Conservation (phyloP, 2,329 filamentous ascomycete genomes). For the Aspergillus proliferans region DNA sequence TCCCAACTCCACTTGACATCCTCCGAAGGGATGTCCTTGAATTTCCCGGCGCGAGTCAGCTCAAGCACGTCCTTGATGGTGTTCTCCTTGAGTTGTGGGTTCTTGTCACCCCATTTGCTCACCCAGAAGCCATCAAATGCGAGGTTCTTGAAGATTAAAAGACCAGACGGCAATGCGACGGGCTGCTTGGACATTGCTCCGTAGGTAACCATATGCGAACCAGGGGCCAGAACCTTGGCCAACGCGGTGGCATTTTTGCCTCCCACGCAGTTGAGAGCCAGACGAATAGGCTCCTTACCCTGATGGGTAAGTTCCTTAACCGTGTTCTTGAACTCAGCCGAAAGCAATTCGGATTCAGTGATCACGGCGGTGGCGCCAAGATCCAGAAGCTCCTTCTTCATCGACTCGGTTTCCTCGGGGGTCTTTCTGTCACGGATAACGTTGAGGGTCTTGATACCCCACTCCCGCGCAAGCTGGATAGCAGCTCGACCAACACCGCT, state of each 20-base stretch:
- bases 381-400: slow-evolving; percentile 55
- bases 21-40: slow-evolving; percentile 76
- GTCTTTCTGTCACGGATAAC: slow-evolving; percentile 69
- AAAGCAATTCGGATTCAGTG: slow-evolving; percentile 53
- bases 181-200: slow-evolving; percentile 92
- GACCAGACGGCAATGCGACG: slow-evolving; percentile 68
- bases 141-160: slow-evolving; percentile 91
- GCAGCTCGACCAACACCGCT: slow-evolving; percentile 85
- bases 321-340: slow-evolving; percentile 40
- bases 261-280: slow-evolving; percentile 91
- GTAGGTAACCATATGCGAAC: slow-evolving; percentile 80
- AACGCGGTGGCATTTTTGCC: slow-evolving; percentile 75
- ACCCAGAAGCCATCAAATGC: slow-evolving; percentile 93
- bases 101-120: slow-evolving; percentile 73
- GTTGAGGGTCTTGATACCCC: slow-evolving; percentile 89
- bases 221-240: slow-evolving; percentile 64
- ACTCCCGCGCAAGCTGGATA: slow-evolving; percentile 77
- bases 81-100: slow-evolving; percentile 65
- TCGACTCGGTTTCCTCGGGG: slow-evolving; percentile 56
- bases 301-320: slow-evolving; percentile 64
- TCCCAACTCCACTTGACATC: slow-evolving; percentile 78
- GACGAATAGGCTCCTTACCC: slow-evolving; percentile 63
- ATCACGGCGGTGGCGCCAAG: slow-evolving; percentile 60
- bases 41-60: slow-evolving; percentile 66
- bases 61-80: slow-evolving; percentile 82